Conservation (phyloP, 108 stramenopile species). For the Nitzschia sp. region DNA sequence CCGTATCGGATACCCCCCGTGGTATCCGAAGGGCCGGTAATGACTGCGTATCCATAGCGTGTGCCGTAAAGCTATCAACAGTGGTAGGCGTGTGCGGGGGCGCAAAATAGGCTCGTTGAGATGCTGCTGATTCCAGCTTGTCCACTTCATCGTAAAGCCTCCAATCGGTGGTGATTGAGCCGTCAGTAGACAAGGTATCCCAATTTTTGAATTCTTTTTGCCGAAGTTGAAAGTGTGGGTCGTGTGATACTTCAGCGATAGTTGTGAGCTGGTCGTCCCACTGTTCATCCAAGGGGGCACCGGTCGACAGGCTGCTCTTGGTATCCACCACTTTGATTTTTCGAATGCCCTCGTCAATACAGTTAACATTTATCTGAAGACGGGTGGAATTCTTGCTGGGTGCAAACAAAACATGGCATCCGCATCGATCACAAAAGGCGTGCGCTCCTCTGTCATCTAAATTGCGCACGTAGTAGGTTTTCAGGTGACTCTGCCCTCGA, state of each 20-base stretch:
- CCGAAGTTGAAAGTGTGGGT: constrained; percentile 9
- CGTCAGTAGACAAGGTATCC: constrained; percentile 1
- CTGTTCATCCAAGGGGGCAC: constrained; percentile 11
- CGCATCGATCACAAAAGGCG: constrained; percentile 74
- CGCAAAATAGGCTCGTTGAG: background rate
- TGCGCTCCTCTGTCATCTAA: constrained; percentile 49
- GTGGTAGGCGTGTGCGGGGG: constrained; percentile 11
- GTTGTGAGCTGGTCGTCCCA: constrained; percentile 34
- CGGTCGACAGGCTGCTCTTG: constrained; percentile 12
- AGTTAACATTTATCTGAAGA: constrained; percentile 70
- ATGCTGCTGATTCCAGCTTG: background rate
- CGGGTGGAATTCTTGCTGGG: constrained; percentile 41
- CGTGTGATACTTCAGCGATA: constrained; percentile 26
- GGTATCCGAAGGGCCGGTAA: constrained; percentile 13
- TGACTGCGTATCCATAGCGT: constrained; percentile 13
- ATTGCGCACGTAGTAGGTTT: constrained; percentile 60
- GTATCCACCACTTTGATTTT: constrained; percentile 16
- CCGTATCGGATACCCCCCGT: constrained; percentile 3
- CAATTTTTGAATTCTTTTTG: background rate
- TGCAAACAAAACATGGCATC: constrained; percentile 72
- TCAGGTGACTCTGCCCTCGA: constrained; percentile 47
- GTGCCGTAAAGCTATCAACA: constrained; percentile 3
- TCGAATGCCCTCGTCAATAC: constrained; percentile 35
- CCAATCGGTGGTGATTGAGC: background rate
- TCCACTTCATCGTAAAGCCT: constrained; percentile 1